These are phyloP conservation scores for Plenodomus biglobosus DNA, from an alignment of 2,329 filamentous ascomycete species.

Conservation along the genomic window DNA sequence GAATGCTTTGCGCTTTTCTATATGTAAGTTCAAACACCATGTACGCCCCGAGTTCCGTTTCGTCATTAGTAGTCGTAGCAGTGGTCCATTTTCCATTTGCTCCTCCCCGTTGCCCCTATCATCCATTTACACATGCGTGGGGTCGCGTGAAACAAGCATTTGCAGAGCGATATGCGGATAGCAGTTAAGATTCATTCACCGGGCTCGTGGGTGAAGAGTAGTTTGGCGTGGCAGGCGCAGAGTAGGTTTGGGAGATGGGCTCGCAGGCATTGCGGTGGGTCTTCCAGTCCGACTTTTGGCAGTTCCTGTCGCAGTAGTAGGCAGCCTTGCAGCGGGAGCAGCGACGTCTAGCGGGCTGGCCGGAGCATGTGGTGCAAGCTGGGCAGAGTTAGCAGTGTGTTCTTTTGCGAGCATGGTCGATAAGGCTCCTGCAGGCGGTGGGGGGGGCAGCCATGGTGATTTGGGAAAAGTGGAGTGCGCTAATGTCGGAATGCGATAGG, in stretches of 20 bases:
- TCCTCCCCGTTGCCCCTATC: neutral
- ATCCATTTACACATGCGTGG: neutral
- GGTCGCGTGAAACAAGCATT: neutral
- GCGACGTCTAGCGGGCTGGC: conserved; percentile 26
- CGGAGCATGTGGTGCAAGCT: conserved; percentile 32
- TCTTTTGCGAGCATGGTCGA: neutral
- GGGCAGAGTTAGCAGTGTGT: conserved; percentile 6
- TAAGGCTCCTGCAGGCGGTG: neutral
- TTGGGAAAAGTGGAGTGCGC: conserved; percentile 19
- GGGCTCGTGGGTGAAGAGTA: conserved; percentile 31
- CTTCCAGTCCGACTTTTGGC: conserved; percentile 57
- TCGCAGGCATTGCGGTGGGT: conserved; percentile 52
- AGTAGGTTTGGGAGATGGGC: conserved; percentile 24
- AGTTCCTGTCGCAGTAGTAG: conserved; percentile 56
- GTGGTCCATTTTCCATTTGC: conserved; percentile 5
- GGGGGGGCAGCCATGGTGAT: neutral
- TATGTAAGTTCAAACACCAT: conserved; percentile 13
- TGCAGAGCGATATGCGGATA: neutral
- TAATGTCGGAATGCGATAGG: conserved; percentile 18
- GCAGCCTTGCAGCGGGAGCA: conserved; percentile 54
- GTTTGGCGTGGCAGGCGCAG: conserved; percentile 29
- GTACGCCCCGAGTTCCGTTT: conserved; percentile 4
- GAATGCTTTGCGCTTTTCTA: conserved; percentile 23
- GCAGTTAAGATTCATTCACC: conserved; percentile 18
- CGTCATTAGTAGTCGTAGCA: conserved; percentile 4